phyloP scores from a whole-genome alignment of 1,139 yeast species.

The Saccharomyces hybrid region DNA sequence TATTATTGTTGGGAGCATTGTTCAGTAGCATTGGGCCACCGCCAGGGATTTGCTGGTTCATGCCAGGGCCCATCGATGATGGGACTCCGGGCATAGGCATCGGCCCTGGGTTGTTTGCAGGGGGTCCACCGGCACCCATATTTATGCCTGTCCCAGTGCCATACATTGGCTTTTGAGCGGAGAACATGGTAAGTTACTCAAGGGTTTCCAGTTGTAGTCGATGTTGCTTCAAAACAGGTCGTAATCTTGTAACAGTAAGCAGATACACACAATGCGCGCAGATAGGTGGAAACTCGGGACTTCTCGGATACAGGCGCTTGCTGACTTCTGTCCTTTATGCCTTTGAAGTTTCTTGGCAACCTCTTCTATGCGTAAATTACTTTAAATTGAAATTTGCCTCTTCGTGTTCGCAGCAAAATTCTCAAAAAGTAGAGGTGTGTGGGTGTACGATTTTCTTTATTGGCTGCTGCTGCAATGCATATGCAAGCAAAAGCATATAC shows the following conservation, averaged over 20 bases:
- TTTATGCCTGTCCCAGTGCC: background rate
- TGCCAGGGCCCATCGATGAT: slow-evolving; percentile 1
- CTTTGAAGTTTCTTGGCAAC: background rate
- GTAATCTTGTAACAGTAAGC: background rate
- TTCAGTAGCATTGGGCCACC: background rate
- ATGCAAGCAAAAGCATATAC: too few species aligned
- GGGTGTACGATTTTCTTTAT: background rate
- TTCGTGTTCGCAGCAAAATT: background rate
- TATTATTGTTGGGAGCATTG: background rate
- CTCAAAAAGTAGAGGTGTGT: background rate
- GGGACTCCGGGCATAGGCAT: slow-evolving; percentile 1
- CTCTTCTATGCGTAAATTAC: background rate
- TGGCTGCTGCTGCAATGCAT: background rate
- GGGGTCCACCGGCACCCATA: background rate
- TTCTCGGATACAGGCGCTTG: background rate
- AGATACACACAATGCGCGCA: background rate
- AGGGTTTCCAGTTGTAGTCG: background rate
- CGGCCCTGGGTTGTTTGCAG: background rate
- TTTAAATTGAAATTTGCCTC: background rate
- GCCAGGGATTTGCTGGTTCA: background rate
- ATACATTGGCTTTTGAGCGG: background rate
- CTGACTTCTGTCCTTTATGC: background rate
- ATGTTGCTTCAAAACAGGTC: background rate
- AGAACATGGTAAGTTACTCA: background rate
- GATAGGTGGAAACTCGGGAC: background rate